Evolutionary conservation across 2,329 filamentous ascomycete genomes (phyloP), one percentile per base, ranked within the genome.

Genomic region (Akanthomyces muscarius): DNA sequence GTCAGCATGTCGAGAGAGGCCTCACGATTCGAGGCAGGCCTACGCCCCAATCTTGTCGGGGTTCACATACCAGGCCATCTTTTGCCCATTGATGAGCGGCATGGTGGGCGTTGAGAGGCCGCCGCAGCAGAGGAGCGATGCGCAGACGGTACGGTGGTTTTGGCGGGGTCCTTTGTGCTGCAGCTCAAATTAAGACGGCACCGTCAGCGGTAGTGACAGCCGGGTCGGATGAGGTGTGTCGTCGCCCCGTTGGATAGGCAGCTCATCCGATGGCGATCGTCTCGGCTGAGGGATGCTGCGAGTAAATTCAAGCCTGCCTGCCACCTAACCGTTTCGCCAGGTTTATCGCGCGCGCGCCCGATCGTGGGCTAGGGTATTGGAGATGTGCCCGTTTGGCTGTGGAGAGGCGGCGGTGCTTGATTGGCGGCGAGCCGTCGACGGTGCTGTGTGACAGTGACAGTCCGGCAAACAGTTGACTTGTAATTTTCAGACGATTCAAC

Each of bases 21-120:
- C 5, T 47, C 14, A 36, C 4, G n/a, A 23, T 14, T 28, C 28
- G 42, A 57, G 55, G n/a, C n/a, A n/a, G 25, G 41, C 36, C 18
- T 25, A 36, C 5, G 45, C 45, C 18, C 18, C 30, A 6, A 11
- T 13, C 13, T 11, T 36, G 23, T 50, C 42, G 36, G 21, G 7
- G 6, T 44, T 47, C 62, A 80, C 87, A 70, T 83, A 90, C 88
- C 88, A 90, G 72, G 88, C 88, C 82, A 90, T 89, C 76, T 89
- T 89, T 74, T 86, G 80, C 66, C 87, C 88, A 70, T 89, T 85
- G 68, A 90, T 86, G 55, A 87, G 80, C 71, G 86, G 86, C 88
- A 90, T 90, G 62, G 72, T 79, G 72, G 33, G 45, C 45, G 18
- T 30, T 51, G 44, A 25, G n/a, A 38, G 18, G 18, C 28, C 18